A percentile compares a stretch with the other conserved stretches of the same genome.
Evolutionary conservation across 345 rosid genomes (phyloP).

Genomic region (Melaleuca alternifolia): DNA sequence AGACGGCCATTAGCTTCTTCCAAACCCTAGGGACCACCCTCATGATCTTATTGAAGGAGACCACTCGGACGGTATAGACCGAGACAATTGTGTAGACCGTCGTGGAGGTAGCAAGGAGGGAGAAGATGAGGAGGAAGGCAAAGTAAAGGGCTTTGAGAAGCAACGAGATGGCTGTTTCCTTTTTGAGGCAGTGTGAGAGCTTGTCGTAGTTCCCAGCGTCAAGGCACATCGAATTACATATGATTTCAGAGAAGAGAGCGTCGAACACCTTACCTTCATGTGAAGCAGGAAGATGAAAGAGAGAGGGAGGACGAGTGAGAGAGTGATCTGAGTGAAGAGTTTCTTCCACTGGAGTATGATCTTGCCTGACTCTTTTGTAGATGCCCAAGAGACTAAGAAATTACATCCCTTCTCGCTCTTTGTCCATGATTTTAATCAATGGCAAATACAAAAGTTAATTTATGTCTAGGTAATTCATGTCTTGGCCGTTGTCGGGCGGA

Average conservation of each 20-base stretch:
- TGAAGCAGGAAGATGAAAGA: slow-evolving; percentile 33
- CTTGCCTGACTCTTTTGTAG: slow-evolving; percentile 27
- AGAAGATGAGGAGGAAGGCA: slow-evolving; percentile 26
- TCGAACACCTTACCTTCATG: slow-evolving; percentile 22
- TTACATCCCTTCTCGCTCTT: slow-evolving; percentile 37
- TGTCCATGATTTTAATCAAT: slow-evolving; percentile 21
- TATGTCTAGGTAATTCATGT: neutral
- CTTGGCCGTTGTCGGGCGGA: no score
- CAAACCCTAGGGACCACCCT: slow-evolving; percentile 42
- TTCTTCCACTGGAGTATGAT: slow-evolving; percentile 31
- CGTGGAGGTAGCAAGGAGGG: slow-evolving; percentile 38
- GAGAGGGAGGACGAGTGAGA: slow-evolving; percentile 40
- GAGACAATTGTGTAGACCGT: slow-evolving; percentile 35
- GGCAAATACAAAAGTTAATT: neutral
- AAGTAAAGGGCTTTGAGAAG: slow-evolving; percentile 26
- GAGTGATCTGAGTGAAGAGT: slow-evolving; percentile 37
- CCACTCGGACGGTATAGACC: slow-evolving; percentile 20
- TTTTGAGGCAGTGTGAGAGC: neutral
- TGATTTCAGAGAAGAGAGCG: slow-evolving; percentile 8
- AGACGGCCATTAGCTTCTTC: slow-evolving; percentile 37
- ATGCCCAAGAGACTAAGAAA: slow-evolving; percentile 32
- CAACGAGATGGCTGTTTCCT: slow-evolving; percentile 17
- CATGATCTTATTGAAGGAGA: slow-evolving; percentile 25
- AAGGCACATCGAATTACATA: neutral
- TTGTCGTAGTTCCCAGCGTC: neutral